Percentiles rank a stretch among this genome's conserved stretches.
Evolutionary conservation across 768 basidiomycete species (phyloP).

Genomic region (Phlebiopsis flavidoalba): DNA sequence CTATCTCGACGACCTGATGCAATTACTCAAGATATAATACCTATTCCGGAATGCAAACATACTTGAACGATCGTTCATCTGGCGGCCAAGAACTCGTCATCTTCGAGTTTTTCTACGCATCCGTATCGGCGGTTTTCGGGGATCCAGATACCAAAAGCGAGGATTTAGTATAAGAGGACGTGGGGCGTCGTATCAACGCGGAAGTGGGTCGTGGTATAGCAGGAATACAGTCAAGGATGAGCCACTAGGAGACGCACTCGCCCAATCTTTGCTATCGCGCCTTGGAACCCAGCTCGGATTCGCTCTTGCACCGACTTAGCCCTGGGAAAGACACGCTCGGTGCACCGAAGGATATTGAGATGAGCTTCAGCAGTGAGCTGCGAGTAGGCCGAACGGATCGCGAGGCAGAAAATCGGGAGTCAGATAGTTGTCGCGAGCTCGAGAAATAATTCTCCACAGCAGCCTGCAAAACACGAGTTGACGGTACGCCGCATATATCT

Average conservation of each 20-base stretch:
- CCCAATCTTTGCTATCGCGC: constrained; percentile 1
- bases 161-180: neutral
- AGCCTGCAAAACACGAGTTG: neutral
- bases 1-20: no score
- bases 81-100: neutral
- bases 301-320: constrained; percentile 1
- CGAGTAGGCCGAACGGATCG: neutral
- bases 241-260: neutral
- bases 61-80: neutral
- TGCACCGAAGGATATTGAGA: neutral
- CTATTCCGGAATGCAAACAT: neutral
- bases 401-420: neutral
- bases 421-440: constrained; percentile 1
- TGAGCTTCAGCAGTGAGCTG: neutral
- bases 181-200: neutral
- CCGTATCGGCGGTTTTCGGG: neutral
- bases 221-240: neutral
- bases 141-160: neutral
- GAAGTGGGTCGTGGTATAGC: neutral
- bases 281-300: neutral
- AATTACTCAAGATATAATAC: no score
- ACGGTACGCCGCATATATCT: neutral
- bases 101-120: neutral
- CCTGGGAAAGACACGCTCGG: neutral
- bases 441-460: neutral